Conservation (phyloP, 805 yeast species). For the Phaffomyces thermotolerans region DNA sequence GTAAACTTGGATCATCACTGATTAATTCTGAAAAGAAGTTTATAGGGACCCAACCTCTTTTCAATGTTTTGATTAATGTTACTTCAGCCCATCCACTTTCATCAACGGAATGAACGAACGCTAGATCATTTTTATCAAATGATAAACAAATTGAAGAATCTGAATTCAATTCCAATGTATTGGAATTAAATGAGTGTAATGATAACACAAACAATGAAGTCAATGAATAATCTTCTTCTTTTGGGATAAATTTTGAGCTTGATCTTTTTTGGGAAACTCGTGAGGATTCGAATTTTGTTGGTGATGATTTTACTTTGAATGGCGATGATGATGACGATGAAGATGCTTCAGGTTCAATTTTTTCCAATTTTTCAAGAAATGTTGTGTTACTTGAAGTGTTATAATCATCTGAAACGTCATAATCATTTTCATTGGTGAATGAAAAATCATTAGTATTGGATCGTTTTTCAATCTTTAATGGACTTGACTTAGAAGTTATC, state of each 20-base stretch:
- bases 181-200: slow-evolving; percentile 50
- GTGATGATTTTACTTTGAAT: background rate
- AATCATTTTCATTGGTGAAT: background rate
- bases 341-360: too few relatives aligned
- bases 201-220: slow-evolving; percentile 51
- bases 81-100: slow-evolving; percentile 89
- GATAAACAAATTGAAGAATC: slow-evolving; percentile 71
- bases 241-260: slow-evolving; percentile 2
- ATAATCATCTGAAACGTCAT: slow-evolving; percentile 7
- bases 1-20: slow-evolving; percentile 15
- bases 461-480: too few relatives aligned
- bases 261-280: background rate
- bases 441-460: background rate
- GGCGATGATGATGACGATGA: background rate
- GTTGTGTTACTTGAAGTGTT: slow-evolving; percentile 10
- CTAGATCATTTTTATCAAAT: slow-evolving; percentile 61
- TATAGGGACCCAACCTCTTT: slow-evolving; percentile 83
- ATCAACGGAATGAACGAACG: slow-evolving; percentile 72
- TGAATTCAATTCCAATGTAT: slow-evolving; percentile 51
- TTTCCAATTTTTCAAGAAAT: background rate
- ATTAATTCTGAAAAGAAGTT: slow-evolving; percentile 56
- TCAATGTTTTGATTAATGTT: slow-evolving; percentile 52
- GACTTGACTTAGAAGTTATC: background rate
- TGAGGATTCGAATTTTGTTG: background rate
- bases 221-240: slow-evolving; percentile 33